phyloP scores from a whole-genome alignment of 208 protist species.

The Crithidia expoeki region DNA sequence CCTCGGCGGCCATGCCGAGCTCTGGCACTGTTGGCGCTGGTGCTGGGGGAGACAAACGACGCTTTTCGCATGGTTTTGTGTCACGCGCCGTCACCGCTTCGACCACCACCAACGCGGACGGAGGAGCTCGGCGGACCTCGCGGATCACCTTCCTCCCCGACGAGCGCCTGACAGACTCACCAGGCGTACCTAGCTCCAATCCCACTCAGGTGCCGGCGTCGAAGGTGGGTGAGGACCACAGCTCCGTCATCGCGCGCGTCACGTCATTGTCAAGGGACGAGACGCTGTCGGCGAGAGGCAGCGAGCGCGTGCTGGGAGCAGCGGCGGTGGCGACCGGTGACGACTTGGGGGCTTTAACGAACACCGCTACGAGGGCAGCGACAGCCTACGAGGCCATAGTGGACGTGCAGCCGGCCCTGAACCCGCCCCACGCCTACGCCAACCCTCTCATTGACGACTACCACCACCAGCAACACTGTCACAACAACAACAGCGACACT shows the following conservation, averaged over 20 bases:
- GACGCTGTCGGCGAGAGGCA: neutral
- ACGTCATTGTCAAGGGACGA: neutral
- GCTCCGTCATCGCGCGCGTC: neutral
- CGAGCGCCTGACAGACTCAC: neutral
- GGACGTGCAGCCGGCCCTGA: neutral
- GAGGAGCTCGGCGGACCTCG: neutral
- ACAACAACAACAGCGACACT: neutral
- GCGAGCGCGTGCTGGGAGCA: neutral
- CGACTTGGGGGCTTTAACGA: neutral
- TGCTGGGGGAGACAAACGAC: neutral
- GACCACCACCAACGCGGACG: neutral
- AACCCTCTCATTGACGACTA: neutral
- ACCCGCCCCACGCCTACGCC: neutral
- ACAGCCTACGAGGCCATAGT: neutral
- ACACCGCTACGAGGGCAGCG: neutral
- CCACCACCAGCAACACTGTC: neutral
- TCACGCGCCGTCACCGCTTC: neutral
- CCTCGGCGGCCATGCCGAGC: neutral
- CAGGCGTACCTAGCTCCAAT: neutral
- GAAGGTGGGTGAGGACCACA: neutral
- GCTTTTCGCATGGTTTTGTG: neutral
- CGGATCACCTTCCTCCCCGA: conserved; percentile 3
- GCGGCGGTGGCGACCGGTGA: neutral
- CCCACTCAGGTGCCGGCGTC: neutral
- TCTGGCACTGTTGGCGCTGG: neutral